Evolutionary conservation across 2,329 filamentous ascomycete species (phyloP).

Genomic region (Ascochyta lentis): DNA sequence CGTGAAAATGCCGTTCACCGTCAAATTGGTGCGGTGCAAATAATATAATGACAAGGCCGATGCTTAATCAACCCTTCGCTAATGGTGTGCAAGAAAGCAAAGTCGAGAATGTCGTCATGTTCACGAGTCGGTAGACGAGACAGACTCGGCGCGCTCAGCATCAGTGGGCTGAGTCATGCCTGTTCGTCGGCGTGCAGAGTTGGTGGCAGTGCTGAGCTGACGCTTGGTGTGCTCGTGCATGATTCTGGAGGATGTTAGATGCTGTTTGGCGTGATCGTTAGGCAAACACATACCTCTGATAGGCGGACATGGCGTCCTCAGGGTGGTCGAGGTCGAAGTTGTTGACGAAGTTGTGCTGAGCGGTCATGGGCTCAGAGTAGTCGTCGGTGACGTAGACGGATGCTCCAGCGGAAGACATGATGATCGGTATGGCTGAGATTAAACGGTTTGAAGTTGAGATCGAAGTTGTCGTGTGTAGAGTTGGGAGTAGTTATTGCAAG

Average conservation of each 20-base stretch:
- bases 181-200: slow-evolving; percentile 52
- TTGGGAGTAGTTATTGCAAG: not conserved
- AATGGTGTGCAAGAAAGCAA: not conserved
- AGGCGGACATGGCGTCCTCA: slow-evolving; percentile 49
- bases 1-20: slow-evolving; percentile 6
- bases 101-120: rapidly evolving
- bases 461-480: not conserved
- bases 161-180: slow-evolving; percentile 17
- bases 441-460: not conserved
- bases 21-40: not conserved
- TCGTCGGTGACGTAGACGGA: slow-evolving; percentile 48
- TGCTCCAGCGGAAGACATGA: slow-evolving; percentile 32
- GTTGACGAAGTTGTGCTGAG: slow-evolving; percentile 54
- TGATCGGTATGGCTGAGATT: not conserved
- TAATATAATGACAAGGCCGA: not conserved
- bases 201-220: slow-evolving; percentile 55
- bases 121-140: slow-evolving; percentile 32
- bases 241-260: slow-evolving; percentile 43
- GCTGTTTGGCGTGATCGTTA: too few species aligned
- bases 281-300: slow-evolving; percentile 50
- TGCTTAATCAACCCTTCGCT: slow-evolving; percentile 12
- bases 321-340: slow-evolving; percentile 53
- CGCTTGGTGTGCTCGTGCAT: slow-evolving; percentile 60
- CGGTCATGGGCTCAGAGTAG: slow-evolving; percentile 51
- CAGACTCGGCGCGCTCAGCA: slow-evolving; percentile 17